Percentiles rank a stretch among this genome's conserved stretches.
phyloP scores from a whole-genome alignment of 2,329 filamentous ascomycete species.

The Cadophora sp. region DNA sequence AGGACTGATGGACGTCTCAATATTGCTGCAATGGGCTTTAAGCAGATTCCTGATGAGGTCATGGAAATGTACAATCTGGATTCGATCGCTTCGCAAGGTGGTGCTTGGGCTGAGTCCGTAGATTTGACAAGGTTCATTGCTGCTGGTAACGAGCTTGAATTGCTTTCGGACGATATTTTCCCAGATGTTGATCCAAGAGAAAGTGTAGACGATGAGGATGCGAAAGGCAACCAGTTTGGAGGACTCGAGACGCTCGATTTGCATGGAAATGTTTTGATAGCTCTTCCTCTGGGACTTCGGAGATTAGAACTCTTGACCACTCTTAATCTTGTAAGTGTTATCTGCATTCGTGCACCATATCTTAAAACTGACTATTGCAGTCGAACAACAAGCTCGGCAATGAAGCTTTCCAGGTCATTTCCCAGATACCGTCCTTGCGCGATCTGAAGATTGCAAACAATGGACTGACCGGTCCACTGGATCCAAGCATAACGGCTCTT shows the following conservation, averaged over 20 bases:
- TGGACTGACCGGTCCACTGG: constrained; percentile 71
- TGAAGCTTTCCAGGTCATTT: constrained; percentile 73
- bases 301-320: constrained; percentile 76
- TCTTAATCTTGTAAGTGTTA: constrained; percentile 74
- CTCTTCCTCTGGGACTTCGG: constrained; percentile 77
- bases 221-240: constrained; percentile 77
- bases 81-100: constrained; percentile 64
- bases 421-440: constrained; percentile 73
- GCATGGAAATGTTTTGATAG: constrained; percentile 80
- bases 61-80: constrained; percentile 90
- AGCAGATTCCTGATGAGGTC: constrained; percentile 81
- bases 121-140: constrained; percentile 85
- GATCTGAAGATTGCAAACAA: constrained; percentile 87
- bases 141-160: constrained; percentile 86
- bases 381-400: constrained; percentile 83
- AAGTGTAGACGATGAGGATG: constrained; percentile 66
- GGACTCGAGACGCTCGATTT: constrained; percentile 80
- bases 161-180: constrained; percentile 76
- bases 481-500: constrained; percentile 67
- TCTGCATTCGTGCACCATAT: not conserved
- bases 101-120: constrained; percentile 89
- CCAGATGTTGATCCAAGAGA: constrained; percentile 70
- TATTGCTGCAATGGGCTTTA: constrained; percentile 83
- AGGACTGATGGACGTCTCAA: constrained; percentile 83
- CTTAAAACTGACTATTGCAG: constrained; percentile 49